Percentiles rank a stretch among this genome's conserved stretches.
Conservation (phyloP, 805 yeast genomes). For the Cyberlindnera euphorbiiphila region DNA sequence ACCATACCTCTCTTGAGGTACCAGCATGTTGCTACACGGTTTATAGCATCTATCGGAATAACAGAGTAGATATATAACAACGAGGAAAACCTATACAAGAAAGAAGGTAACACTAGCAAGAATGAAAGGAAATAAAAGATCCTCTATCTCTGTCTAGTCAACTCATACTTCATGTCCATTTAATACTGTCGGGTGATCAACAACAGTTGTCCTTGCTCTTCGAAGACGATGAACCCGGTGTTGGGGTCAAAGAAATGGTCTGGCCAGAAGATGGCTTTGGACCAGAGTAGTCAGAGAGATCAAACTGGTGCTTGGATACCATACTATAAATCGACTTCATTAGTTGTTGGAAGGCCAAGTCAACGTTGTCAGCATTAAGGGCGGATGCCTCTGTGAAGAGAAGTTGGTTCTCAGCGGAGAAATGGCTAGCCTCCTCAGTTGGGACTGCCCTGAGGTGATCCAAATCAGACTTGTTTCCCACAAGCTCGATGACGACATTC, state of each 20-base stretch:
- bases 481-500: conserved; percentile 89
- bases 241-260: conserved; percentile 88
- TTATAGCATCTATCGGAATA: too few species aligned
- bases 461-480: conserved; percentile 89
- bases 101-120: too few species aligned
- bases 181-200: conserved; percentile 32
- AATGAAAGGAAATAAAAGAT: too few species aligned
- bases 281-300: conserved; percentile 68
- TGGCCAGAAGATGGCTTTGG: conserved; percentile 78
- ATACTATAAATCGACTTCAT: conserved; percentile 90
- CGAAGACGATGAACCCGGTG: conserved; percentile 77
- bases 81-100: too few species aligned
- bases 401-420: conserved; percentile 88
- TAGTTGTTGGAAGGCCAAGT: conserved; percentile 87
- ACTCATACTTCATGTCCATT: too few species aligned
- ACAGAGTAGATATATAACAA: too few species aligned
- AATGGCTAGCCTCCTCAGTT: conserved; percentile 93
- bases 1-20: too few species aligned
- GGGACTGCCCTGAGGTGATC: conserved; percentile 94
- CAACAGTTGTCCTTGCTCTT: conserved; percentile 58
- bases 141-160: too few species aligned
- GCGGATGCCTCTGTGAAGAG: conserved; percentile 96
- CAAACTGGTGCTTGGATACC: conserved; percentile 90
- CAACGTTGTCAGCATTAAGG: conserved; percentile 90
- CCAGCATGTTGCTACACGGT: too few species aligned